A percentile compares a stretch with the other conserved stretches of the same genome.
Evolutionary conservation across 441 rosid genomes (phyloP).

Genomic region (Pelargonium fulgidum): DNA sequence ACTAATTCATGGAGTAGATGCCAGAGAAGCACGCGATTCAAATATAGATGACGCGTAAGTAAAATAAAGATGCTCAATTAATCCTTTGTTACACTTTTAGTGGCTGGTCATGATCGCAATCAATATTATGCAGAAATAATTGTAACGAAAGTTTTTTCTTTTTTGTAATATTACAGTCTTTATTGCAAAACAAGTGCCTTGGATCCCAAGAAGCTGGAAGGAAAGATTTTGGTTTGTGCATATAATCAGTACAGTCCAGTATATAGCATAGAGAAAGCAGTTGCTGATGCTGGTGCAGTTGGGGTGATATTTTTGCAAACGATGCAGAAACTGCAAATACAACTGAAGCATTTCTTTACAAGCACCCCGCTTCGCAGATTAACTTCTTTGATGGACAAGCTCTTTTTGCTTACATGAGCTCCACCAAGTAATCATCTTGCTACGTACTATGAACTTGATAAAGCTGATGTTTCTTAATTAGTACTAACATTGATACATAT

Average conservation of each 20-base stretch:
- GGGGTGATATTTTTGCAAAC: constrained; percentile 67
- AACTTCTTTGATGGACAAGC: constrained; percentile 36
- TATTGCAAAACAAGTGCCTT: constrained; percentile 10
- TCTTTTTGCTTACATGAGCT: constrained; percentile 35
- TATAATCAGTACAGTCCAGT: constrained; percentile 26
- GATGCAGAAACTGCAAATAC: constrained; percentile 29
- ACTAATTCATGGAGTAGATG: constrained; percentile 34
- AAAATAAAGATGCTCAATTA: not conserved
- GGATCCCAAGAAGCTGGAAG: not conserved
- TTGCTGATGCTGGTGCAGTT: constrained; percentile 39
- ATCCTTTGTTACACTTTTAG: not conserved
- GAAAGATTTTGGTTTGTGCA: constrained; percentile 32
- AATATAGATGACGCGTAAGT: constrained; percentile 34
- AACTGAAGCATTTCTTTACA: constrained; percentile 39
- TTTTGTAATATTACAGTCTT: constrained; percentile 13
- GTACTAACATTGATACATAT: not conserved
- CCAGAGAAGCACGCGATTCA: constrained; percentile 17
- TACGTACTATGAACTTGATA: not conserved
- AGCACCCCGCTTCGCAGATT: constrained; percentile 52
- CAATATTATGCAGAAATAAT: too few relatives aligned
- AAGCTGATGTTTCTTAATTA: not conserved
- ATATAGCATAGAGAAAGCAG: constrained; percentile 27
- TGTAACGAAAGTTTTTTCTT: too few relatives aligned
- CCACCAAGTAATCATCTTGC: constrained; percentile 27
- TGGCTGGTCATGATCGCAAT: too few relatives aligned